A percentile compares a stretch with the other conserved stretches of the same genome.
Conservation (phyloP, 257 asterid species). For the Orobanche coerulescens region DNA sequence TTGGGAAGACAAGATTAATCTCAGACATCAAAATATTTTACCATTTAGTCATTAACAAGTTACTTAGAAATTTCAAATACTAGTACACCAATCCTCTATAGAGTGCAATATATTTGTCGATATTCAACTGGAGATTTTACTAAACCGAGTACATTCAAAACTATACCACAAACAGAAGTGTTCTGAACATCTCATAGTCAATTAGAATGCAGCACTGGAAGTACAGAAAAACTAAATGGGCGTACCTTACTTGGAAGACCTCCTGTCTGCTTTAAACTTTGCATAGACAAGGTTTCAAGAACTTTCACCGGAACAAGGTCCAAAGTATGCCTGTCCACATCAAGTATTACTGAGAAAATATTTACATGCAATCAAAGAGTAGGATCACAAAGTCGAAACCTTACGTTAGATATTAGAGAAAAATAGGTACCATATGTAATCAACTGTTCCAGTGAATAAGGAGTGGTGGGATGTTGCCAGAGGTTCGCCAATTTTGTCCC, state of each 20-base stretch:
- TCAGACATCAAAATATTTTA: background rate
- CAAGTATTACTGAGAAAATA: background rate
- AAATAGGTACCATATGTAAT: conserved; percentile 67
- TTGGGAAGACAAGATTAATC: background rate
- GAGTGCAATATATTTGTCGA: background rate
- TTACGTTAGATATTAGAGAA: background rate
- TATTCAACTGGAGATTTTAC: background rate
- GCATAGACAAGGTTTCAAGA: conserved; percentile 58
- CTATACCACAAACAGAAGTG: background rate
- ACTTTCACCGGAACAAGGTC: conserved; percentile 70
- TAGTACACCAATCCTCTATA: background rate
- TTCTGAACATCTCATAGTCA: background rate
- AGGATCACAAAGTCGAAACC: background rate
- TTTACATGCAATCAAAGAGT: background rate
- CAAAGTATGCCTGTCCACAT: conserved; percentile 60
- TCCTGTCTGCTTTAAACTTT: conserved; percentile 42
- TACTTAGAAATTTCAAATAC: background rate
- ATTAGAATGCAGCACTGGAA: background rate
- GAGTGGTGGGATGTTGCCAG: conserved; percentile 65
- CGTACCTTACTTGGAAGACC: conserved; percentile 78
- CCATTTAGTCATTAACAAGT: background rate
- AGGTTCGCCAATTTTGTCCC: conserved; percentile 78
- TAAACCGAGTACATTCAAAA: background rate
- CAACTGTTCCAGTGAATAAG: conserved; percentile 71
- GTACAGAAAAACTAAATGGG: background rate